Evolutionary conservation across 2,329 filamentous ascomycete genomes (phyloP).

Genomic region (Ceratocystis lukuohia): DNA sequence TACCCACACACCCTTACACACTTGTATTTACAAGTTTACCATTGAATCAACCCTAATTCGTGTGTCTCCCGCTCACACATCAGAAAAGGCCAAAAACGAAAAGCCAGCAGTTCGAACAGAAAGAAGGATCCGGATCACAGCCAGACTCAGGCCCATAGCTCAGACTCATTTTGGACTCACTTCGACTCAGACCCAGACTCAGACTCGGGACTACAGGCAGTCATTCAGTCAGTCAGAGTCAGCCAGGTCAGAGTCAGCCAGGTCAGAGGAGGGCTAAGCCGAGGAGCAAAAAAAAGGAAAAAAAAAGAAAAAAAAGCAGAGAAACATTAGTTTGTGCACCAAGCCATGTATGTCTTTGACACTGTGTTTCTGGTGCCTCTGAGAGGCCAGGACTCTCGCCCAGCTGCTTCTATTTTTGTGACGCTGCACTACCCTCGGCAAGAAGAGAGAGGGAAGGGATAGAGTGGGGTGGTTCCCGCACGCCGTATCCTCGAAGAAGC

Average conservation of each 20-base stretch:
- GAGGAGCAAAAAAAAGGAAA: too few species aligned
- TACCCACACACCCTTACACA: too few species aligned
- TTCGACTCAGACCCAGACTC: not conserved
- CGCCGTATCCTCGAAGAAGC: not conserved
- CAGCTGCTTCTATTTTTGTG: slow-evolving; percentile 5
- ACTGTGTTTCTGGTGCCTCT: slow-evolving; percentile 3
- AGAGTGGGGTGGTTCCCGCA: not conserved
- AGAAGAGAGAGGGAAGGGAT: not conserved
- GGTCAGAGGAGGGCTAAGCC: too few species aligned
- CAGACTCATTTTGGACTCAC: not conserved
- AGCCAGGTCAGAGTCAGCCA: not conserved
- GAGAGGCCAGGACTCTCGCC: not conserved
- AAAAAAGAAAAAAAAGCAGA: not conserved
- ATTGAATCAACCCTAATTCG: too few species aligned
- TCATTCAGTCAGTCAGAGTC: not conserved
- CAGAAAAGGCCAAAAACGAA: not conserved
- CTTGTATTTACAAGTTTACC: too few species aligned
- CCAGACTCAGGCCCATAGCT: not conserved
- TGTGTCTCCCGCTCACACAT: too few species aligned
- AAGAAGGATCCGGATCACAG: not conserved
- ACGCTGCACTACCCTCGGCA: slow-evolving; percentile 3
- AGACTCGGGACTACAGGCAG: not conserved
- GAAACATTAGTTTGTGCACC: not conserved
- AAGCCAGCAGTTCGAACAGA: not conserved
- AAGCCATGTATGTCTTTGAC: slow-evolving; percentile 4